A percentile compares a stretch with the other conserved stretches of the same genome.
Conservation (phyloP, 225 moss, liverwort and hornwort genomes). For the Marchantia paleacea region DNA sequence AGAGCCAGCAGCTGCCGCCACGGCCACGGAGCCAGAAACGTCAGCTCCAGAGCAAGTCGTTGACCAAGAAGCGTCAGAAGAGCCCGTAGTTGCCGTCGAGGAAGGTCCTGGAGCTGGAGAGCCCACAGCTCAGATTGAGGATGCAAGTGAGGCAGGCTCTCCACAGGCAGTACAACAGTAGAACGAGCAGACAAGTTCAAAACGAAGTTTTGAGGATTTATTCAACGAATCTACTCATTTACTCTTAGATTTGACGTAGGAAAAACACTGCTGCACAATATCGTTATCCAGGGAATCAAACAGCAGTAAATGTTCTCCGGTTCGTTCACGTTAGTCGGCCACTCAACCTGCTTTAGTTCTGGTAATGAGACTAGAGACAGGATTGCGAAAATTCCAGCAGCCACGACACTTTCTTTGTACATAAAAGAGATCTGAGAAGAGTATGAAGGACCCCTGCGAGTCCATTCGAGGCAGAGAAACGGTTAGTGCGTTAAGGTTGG, state of each 20-base stretch:
- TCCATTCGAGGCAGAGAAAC: neutral
- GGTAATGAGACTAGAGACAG: neutral
- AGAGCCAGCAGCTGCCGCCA: neutral
- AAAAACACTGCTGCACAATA: neutral
- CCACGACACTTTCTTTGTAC: conserved; percentile 4
- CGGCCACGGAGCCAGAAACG: neutral
- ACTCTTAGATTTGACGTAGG: neutral
- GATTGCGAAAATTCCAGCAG: neutral
- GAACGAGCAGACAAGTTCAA: neutral
- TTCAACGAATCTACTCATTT: neutral
- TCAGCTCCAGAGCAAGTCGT: conserved; percentile 6
- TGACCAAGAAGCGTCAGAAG: neutral
- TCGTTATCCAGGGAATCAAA: neutral
- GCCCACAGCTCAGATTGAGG: neutral
- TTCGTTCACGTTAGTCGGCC: neutral
- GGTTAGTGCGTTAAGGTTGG: neutral
- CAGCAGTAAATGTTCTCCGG: neutral
- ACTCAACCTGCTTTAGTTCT: neutral
- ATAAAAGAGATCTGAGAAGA: conserved; percentile 9
- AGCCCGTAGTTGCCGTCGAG: neutral
- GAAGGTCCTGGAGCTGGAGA: neutral
- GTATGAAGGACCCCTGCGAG: neutral
- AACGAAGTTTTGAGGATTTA: conserved; percentile 9
- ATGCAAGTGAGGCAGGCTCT: neutral
- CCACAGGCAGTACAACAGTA: conserved; percentile 1